A percentile compares a stretch with the other conserved stretches of the same genome.
Conservation (phyloP, 2,329 filamentous ascomycete genomes). For the Metarhizium robertsii region DNA sequence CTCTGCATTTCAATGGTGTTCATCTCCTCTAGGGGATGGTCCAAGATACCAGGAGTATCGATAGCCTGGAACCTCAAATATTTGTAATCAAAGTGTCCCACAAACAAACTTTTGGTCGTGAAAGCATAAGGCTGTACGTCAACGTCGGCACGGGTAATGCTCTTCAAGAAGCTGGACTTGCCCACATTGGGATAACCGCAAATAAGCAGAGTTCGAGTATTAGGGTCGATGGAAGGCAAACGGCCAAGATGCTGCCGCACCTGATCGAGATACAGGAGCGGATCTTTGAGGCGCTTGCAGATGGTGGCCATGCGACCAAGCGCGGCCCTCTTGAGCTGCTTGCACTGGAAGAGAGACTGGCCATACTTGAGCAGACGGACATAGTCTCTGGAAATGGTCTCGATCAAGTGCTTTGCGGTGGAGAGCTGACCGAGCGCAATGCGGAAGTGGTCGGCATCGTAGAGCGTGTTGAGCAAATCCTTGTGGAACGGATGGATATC, state of each 20-base stretch:
- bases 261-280: slow-evolving; percentile 90
- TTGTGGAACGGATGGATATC: slow-evolving; percentile 93
- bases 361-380: slow-evolving; percentile 88
- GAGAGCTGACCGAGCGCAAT: slow-evolving; percentile 94
- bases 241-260: slow-evolving; percentile 87
- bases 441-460: slow-evolving; percentile 95
- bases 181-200: slow-evolving; percentile 97
- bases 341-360: slow-evolving; percentile 96
- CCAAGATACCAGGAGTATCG: slow-evolving; percentile 95
- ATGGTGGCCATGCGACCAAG: slow-evolving; percentile 98
- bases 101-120: slow-evolving; percentile 94
- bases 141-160: slow-evolving; percentile 87
- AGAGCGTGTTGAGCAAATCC: slow-evolving; percentile 83
- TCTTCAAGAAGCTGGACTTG: slow-evolving; percentile 92
- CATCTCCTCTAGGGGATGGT: slow-evolving; percentile 98
- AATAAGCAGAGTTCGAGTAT: slow-evolving; percentile 89
- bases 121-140: slow-evolving; percentile 98
- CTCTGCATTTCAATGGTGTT: slow-evolving; percentile 99
- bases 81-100: slow-evolving; percentile 97
- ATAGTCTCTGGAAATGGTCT: slow-evolving; percentile 93
- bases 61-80: slow-evolving; percentile 58
- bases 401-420: slow-evolving; percentile 91
- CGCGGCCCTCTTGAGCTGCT: slow-evolving; percentile 93
- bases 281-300: slow-evolving; percentile 88
- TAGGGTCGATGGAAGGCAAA: slow-evolving; percentile 97